phyloP scores from a whole-genome alignment of 1,139 yeast genomes.

The Meyerozyma smithsonii region DNA sequence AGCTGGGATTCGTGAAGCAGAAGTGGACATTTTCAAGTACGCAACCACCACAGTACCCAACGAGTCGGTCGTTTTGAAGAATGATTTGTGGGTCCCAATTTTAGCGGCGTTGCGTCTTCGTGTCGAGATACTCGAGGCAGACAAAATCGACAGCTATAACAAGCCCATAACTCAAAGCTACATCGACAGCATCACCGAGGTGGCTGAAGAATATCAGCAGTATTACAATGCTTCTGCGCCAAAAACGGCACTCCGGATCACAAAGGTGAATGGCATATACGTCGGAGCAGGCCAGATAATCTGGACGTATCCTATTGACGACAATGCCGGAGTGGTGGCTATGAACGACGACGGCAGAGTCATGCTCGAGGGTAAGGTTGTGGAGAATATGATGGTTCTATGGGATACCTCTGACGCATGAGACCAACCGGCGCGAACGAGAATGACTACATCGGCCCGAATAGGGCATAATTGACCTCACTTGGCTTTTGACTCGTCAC shows the following conservation, averaged over 20 bases:
- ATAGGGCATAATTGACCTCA: no score
- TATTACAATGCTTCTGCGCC: slow-evolving; percentile 9
- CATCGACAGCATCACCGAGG: slow-evolving; percentile 15
- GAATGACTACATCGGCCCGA: no score
- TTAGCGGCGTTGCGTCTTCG: slow-evolving; percentile 31
- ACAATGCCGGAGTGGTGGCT: slow-evolving; percentile 13
- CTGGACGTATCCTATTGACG: slow-evolving; percentile 29
- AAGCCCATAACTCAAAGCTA: slow-evolving; percentile 21
- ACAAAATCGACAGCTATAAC: slow-evolving; percentile 28
- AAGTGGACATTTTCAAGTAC: slow-evolving; percentile 20
- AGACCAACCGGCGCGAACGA: no score
- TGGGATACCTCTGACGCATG: no score
- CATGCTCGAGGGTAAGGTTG: slow-evolving; percentile 26
- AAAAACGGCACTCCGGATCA: slow-evolving; percentile 23
- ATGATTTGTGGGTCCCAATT: slow-evolving; percentile 33
- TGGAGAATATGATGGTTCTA: slow-evolving; percentile 35
- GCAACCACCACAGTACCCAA: slow-evolving; percentile 7
- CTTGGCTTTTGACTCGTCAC: no score
- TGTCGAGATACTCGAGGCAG: slow-evolving; percentile 32
- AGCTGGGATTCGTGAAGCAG: slow-evolving; percentile 17
- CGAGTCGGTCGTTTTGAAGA: slow-evolving; percentile 11
- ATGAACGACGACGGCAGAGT: slow-evolving; percentile 25
- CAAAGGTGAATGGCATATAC: slow-evolving; percentile 32
- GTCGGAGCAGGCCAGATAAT: slow-evolving; percentile 19
- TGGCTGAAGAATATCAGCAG: slow-evolving; percentile 6